Conservation (phyloP, 129 eudicot species). For the Artemisia annua region DNA sequence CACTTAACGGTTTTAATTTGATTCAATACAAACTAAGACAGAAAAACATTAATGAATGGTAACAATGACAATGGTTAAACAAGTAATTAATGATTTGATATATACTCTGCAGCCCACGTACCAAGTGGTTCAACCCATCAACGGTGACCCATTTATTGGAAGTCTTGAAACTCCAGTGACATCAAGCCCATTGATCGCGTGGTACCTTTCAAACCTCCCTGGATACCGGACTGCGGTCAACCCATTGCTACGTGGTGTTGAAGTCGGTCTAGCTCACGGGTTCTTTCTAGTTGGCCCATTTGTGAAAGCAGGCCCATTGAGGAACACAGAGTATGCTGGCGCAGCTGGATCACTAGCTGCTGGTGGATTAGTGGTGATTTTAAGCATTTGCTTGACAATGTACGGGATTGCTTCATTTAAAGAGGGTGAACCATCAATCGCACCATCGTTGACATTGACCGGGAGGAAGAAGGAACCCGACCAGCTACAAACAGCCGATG, state of each 20-base stretch:
- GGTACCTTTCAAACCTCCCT: slow-evolving; percentile 98
- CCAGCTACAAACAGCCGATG: slow-evolving; percentile 94
- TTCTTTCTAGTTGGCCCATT: slow-evolving; percentile 93
- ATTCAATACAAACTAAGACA: too few species aligned
- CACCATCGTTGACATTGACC: slow-evolving; percentile 84
- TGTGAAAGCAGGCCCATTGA: slow-evolving; percentile 83
- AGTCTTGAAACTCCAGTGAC: slow-evolving; percentile 98
- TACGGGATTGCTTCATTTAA: slow-evolving; percentile 92
- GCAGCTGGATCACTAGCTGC: slow-evolving; percentile 93
- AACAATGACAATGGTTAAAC: slow-evolving; percentile 3
- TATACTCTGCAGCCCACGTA: slow-evolving; percentile 65
- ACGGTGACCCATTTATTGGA: slow-evolving; percentile 98
- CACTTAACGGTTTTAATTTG: too few species aligned
- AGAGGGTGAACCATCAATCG: slow-evolving; percentile 91
- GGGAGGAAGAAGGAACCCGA: slow-evolving; percentile 96
- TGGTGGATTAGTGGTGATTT: slow-evolving; percentile 79
- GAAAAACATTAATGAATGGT: not conserved
- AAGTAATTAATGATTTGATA: slow-evolving; percentile 4
- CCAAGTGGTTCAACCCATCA: slow-evolving; percentile 96
- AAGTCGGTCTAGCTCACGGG: slow-evolving; percentile 94
- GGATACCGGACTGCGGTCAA: slow-evolving; percentile 92
- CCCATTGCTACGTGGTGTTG: slow-evolving; percentile 91
- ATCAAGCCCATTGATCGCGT: slow-evolving; percentile 91
- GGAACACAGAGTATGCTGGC: slow-evolving; percentile 87
- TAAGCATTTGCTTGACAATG: slow-evolving; percentile 89